Evolutionary conservation across 2,329 filamentous ascomycete genomes (phyloP).

Genomic region (Onygenales sp.): DNA sequence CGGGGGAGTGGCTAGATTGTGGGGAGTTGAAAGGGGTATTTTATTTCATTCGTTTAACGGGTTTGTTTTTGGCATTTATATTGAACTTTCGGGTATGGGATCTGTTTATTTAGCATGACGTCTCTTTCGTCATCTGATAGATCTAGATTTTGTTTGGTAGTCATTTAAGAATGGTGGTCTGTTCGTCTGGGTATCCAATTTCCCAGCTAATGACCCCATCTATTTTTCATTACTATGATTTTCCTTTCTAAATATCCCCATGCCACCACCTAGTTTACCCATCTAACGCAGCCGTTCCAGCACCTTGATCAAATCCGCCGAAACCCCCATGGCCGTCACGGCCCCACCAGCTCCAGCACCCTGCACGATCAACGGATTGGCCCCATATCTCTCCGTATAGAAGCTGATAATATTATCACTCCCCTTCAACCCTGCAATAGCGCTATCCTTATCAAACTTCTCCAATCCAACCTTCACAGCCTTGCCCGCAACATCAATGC

Average conservation of each 20-base stretch:
- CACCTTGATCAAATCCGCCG: constrained; percentile 86
- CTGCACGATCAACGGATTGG: constrained; percentile 86
- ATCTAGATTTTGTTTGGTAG: no score
- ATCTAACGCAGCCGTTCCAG: constrained; percentile 56
- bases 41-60: background rate
- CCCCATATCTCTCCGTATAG: constrained; percentile 90
- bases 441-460: constrained; percentile 76
- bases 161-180: no score
- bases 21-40: background rate
- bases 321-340: constrained; percentile 96
- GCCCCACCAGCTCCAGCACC: constrained; percentile 90
- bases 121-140: no score
- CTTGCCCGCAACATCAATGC: constrained; percentile 73
- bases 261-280: background rate
- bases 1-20: background rate
- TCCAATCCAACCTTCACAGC: constrained; percentile 86
- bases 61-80: no score
- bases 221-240: background rate
- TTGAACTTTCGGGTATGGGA: no score
- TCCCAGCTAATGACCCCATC: no score
- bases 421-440: constrained; percentile 89
- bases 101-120: no score
- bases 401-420: constrained; percentile 99
- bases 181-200: no score
- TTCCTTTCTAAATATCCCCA: background rate